A percentile compares a stretch with the other conserved stretches of the same genome.
These are phyloP conservation scores for Beauveria pseudobassiana DNA, from an alignment of 2,329 filamentous ascomycete genomes.

Conservation along the genomic window DNA sequence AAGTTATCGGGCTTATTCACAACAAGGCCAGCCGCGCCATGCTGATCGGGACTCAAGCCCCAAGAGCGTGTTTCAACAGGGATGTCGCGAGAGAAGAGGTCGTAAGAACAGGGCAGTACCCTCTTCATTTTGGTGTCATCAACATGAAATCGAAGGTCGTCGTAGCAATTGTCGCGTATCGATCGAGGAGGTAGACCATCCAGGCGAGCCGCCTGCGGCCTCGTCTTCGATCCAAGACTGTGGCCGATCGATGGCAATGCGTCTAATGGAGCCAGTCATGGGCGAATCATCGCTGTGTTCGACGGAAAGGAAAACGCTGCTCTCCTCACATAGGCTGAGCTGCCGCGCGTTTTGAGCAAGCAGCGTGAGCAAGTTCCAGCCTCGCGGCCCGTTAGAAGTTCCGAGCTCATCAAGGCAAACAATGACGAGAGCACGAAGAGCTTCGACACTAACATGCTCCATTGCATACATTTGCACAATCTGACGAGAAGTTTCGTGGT, in stretches of 20 bases:
- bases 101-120: conserved; percentile 35
- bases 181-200: conserved; percentile 38
- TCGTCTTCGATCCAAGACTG: conserved; percentile 39
- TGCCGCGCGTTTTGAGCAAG: conserved; percentile 32
- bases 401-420: conserved; percentile 34
- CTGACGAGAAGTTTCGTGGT: conserved; percentile 31
- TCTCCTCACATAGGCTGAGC: conserved; percentile 32
- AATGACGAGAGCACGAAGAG: conserved; percentile 33
- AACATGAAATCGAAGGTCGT: conserved; percentile 35
- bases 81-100: conserved; percentile 35
- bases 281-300: conserved; percentile 24
- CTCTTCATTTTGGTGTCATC: conserved; percentile 31
- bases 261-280: conserved; percentile 26
- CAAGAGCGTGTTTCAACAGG: conserved; percentile 34
- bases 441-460: conserved; percentile 32
- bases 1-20: conserved; percentile 35
- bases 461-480: conserved; percentile 35
- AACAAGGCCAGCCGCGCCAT: conserved; percentile 19
- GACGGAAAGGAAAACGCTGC: conserved; percentile 27
- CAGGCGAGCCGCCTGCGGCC: conserved; percentile 33
- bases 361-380: conserved; percentile 34
- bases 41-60: conserved; percentile 18
- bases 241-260: conserved; percentile 27
- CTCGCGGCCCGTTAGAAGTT: conserved; percentile 34
- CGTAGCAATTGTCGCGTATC: conserved; percentile 36